Evolutionary conservation across 768 basidiomycete species (phyloP).

Genomic region (Wakefieldia striispora): DNA sequence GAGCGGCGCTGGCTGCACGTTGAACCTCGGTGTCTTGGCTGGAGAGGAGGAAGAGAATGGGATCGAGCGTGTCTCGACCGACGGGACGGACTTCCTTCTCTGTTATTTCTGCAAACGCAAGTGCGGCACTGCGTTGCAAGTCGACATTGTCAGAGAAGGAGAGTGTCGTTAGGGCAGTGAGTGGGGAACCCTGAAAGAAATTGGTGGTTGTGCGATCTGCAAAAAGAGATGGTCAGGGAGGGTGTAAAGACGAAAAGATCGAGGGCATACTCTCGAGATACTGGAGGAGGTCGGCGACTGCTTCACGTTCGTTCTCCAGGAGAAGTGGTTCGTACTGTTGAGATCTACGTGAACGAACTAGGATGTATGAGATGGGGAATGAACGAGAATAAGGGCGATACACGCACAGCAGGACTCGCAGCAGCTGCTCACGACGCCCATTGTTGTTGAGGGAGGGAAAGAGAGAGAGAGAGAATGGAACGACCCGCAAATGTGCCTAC

Average conservation of each 20-base stretch:
- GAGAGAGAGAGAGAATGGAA: no score
- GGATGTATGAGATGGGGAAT: slow-evolving; percentile 15
- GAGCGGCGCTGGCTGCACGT: slow-evolving; percentile 93
- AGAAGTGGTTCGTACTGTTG: slow-evolving; percentile 86
- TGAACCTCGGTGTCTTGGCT: slow-evolving; percentile 99
- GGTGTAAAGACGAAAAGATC: slow-evolving; percentile 1
- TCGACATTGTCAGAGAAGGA: slow-evolving; percentile 99
- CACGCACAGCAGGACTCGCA: slow-evolving; percentile 80
- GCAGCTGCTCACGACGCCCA: slow-evolving; percentile 79
- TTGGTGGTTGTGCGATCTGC: slow-evolving; percentile 93
- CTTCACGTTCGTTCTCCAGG: slow-evolving; percentile 93
- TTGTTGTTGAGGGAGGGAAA: slow-evolving; percentile 26
- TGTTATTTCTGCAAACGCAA: slow-evolving; percentile 98
- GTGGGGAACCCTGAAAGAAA: slow-evolving; percentile 93
- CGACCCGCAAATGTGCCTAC: slow-evolving; percentile 4
- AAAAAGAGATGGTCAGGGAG: neutral
- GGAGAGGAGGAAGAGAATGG: slow-evolving; percentile 93
- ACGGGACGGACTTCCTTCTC: slow-evolving; percentile 99
- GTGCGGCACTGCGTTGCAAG: slow-evolving; percentile 93
- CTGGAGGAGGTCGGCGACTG: slow-evolving; percentile 95
- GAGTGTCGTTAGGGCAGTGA: slow-evolving; percentile 91
- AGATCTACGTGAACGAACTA: slow-evolving; percentile 80
- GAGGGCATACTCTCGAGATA: slow-evolving; percentile 86
- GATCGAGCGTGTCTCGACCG: slow-evolving; percentile 95
- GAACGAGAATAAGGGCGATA: slow-evolving; percentile 6